These are phyloP conservation scores for Setaria italica DNA, from an alignment of 202 grass and related monocot species.

Conservation along the genomic window DNA sequence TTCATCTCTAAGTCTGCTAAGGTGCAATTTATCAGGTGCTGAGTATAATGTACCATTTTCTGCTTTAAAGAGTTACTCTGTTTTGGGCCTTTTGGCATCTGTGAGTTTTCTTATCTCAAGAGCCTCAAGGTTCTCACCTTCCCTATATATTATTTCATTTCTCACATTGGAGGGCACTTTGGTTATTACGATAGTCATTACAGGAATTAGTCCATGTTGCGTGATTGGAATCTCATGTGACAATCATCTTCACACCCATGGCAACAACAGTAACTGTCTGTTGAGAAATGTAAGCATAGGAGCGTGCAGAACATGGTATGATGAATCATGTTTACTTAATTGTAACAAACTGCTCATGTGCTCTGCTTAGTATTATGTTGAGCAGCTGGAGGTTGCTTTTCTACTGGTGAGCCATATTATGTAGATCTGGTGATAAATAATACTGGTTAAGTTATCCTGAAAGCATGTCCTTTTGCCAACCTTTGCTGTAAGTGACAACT, in stretches of 20 bases:
- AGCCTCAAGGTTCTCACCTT: conserved; percentile 60
- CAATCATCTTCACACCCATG: conserved; percentile 49
- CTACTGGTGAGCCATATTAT: conserved; percentile 56
- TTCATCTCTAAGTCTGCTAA: conserved; percentile 55
- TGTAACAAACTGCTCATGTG: conserved; percentile 58
- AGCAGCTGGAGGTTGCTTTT: conserved; percentile 55
- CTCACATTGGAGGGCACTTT: conserved; percentile 56
- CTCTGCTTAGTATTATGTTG: conserved; percentile 69
- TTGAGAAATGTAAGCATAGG: conserved; percentile 62
- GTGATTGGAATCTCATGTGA: conserved; percentile 66
- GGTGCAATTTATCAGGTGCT: conserved; percentile 71
- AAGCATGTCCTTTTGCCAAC: conserved; percentile 53
- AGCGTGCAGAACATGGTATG: conserved; percentile 66
- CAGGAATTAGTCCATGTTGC: conserved; percentile 65
- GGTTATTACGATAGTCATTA: conserved; percentile 63
- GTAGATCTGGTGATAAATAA: conserved; percentile 65
- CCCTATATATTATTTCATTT: conserved; percentile 64
- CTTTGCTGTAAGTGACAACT: conserved; percentile 62
- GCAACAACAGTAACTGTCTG: conserved; percentile 51
- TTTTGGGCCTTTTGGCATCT: conserved; percentile 75
- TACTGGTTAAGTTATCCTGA: conserved; percentile 62
- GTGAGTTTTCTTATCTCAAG: conserved; percentile 70
- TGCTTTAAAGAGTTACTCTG: conserved; percentile 74
- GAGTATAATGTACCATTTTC: conserved; percentile 70
- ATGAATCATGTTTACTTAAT: conserved; percentile 60